Evolutionary conservation across 2,329 filamentous ascomycete genomes (phyloP).

Genomic region (Cytospora piceicola): DNA sequence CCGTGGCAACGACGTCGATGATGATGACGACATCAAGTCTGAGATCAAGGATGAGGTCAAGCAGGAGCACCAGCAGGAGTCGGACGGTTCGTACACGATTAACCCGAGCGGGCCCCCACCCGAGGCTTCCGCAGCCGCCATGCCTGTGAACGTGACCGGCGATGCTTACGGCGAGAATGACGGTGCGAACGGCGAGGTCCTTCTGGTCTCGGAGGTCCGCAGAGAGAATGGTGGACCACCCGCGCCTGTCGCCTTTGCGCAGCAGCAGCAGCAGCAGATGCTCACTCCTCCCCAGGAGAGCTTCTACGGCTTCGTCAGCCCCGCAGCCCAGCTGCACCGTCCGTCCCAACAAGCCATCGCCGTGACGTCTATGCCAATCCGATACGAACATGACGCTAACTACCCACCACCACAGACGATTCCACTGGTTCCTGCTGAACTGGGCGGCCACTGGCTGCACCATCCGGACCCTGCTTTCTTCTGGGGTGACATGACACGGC

Average conservation of each 20-base stretch:
- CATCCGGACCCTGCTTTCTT: conserved; percentile 23
- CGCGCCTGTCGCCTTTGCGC: conserved; percentile 10
- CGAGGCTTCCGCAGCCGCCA: neutral
- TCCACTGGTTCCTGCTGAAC: conserved; percentile 10
- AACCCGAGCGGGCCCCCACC: conserved; percentile 3
- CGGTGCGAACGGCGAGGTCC: conserved; percentile 15
- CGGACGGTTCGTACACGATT: conserved; percentile 31
- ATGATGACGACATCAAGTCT: conserved; percentile 25
- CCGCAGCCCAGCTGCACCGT: conserved; percentile 7
- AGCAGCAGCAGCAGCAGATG: conserved; percentile 13
- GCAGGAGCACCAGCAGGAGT: conserved; percentile 26
- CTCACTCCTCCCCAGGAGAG: conserved; percentile 17
- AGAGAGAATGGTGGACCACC: conserved; percentile 8
- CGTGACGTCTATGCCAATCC: conserved; percentile 5
- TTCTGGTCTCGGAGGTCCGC: conserved; percentile 15
- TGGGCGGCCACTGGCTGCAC: conserved; percentile 25
- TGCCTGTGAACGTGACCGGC: conserved; percentile 7
- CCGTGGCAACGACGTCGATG: conserved; percentile 28
- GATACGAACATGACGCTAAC: conserved; percentile 26
- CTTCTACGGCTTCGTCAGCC: conserved; percentile 25
- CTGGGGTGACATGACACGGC: conserved; percentile 10
- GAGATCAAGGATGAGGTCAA: conserved; percentile 27
- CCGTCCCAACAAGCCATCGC: conserved; percentile 10
- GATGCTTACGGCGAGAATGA: neutral
- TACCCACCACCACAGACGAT: conserved; percentile 23